Evolutionary conservation across 805 yeast species (phyloP).

Genomic region (Candida silvatica): DNA sequence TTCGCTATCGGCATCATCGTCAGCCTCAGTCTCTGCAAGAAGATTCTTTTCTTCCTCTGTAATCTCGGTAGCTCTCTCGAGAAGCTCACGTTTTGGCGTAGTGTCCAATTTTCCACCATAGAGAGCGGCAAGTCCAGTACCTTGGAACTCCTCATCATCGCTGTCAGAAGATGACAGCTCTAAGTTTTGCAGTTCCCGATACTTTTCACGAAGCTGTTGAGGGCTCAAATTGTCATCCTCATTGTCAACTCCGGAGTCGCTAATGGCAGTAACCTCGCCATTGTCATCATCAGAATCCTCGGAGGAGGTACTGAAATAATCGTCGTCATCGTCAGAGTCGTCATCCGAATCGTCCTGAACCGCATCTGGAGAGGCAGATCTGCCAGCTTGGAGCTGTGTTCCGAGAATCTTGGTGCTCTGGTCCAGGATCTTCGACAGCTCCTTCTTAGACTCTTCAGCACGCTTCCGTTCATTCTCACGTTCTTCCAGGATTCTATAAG

Average conservation of each 20-base stretch:
- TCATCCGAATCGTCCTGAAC: slow-evolving; percentile 15
- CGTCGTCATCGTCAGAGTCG: slow-evolving; percentile 15
- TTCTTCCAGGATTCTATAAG: slow-evolving; percentile 61
- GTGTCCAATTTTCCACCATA: slow-evolving; percentile 17
- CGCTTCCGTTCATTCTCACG: slow-evolving; percentile 75
- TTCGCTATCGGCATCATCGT: slow-evolving; percentile 11
- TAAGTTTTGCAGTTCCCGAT: slow-evolving; percentile 40
- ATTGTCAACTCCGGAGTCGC: slow-evolving; percentile 19
- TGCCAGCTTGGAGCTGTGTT: slow-evolving; percentile 57
- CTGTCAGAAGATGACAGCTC: slow-evolving; percentile 18
- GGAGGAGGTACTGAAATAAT: slow-evolving; percentile 14
- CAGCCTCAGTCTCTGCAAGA: slow-evolving; percentile 10
- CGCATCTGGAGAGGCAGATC: slow-evolving; percentile 10
- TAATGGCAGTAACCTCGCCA: slow-evolving; percentile 4
- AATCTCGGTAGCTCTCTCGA: slow-evolving; percentile 20
- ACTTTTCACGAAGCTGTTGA: slow-evolving; percentile 49
- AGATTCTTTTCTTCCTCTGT: slow-evolving; percentile 17
- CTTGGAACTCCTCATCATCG: slow-evolving; percentile 9
- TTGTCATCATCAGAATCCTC: slow-evolving; percentile 15
- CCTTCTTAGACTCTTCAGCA: slow-evolving; percentile 76
- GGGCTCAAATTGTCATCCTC: slow-evolving; percentile 45
- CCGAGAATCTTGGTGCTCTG: slow-evolving; percentile 86
- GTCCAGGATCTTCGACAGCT: slow-evolving; percentile 78
- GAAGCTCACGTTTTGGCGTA: slow-evolving; percentile 6
- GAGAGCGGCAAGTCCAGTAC: slow-evolving; percentile 21